Base-by-base conservation (phyloP, 208 protist species). In the Acanthamoeba divionensis region DNA sequence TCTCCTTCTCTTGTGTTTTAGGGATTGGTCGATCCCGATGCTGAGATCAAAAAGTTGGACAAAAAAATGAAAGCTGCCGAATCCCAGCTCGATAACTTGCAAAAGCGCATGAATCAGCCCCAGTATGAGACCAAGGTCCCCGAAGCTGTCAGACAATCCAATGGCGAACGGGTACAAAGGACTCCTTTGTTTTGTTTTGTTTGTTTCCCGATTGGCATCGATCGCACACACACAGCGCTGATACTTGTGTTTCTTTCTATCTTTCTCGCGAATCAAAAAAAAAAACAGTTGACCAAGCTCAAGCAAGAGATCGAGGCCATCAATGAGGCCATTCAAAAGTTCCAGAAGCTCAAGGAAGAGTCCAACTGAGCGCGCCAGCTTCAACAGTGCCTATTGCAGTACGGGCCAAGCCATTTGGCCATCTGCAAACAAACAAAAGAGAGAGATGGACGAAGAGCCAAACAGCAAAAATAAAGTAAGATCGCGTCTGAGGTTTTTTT, bases 11-110 rank as follows among this genome's bases (percentile, higher is more conserved):
- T 13, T 36, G 26, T 71, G 21, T 10, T 71, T 82, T 24, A 89
- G 82, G 86, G 65, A n/a, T n/a, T 90, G 52, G 48, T 90, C 36
- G 86, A 90, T n/a, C 45, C 55, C 65, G 86, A 82, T n/a, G 47
- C 26, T 26, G 86, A 90, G 41, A 26, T 90, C 38, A 67, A 63
- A 41, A 90, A 90, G 69, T 67, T 90, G 65, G 50, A 90, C 38
- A 90, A 90, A 67, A 90, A 90, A 26, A 45, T 90, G n/a, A 33
- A n/a, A 2, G 47, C 75, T 45, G 62, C 60, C 2, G 57, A 13
- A 7, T 21, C 29, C 31, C 57, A 75, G 45, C 75, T 85, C 15
- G 60, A 71, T 26, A 44, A 0, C 4, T 26, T 90, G 13, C 52
- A 69, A 31, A 67, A 60, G 50, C 75, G 65, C 48, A 90, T 67